Base-by-base conservation (phyloP, 1,139 yeast genomes). In the Lodderomyces elongisporus region DNA sequence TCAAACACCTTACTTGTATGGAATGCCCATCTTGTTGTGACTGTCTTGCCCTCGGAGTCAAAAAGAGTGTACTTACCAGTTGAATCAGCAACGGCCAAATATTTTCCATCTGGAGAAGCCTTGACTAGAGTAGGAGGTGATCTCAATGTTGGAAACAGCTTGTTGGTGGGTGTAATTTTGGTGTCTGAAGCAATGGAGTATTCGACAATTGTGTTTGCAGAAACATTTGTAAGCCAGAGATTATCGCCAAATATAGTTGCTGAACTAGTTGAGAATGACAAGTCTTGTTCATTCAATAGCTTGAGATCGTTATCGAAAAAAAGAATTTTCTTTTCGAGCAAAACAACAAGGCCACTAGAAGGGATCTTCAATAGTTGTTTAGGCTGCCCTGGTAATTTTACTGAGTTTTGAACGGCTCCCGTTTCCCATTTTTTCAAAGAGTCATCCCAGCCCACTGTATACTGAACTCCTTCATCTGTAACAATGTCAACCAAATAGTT, bases 1-100 rank as follows among this genome's bases (percentile, higher is more conserved):
- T 81, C 76, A 36, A 76, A 78, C 39, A 91, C 82, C 38, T 74
- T 78, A 37, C 95, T 80, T 3, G 89, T 83, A 55, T 93, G 96
- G 77, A 85, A 89, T 0, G 95, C 82, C 99, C 99, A 91, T 52
- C 97, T 76, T 1, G 93, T 77, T 1, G 97, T 88, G 30, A 83
- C 75, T 5, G 85, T 66, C 5, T 71, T 50, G 27, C 69, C 74
- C 31, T 77, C 78, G 1, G 60, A 56, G 40, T 77, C 72, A 58
- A 78, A 87, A 20, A 87, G 66, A 10, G 80, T 62, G 45, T 87
- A 85, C 54, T 91, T 91, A 25, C 98, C 98, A 30, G 83, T 66
- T 3, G 74, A 67, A 51, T 89, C 97, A 32, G 96, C 96, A 16
- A 82, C 85, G 0, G 97, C 97, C 17, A 82, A 66, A 41, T 65